A percentile compares a stretch with the other conserved stretches of the same genome.
These are phyloP conservation scores for Xylaria cubensis DNA, from an alignment of 495 filamentous ascomycete genomes.

Conservation along the genomic window DNA sequence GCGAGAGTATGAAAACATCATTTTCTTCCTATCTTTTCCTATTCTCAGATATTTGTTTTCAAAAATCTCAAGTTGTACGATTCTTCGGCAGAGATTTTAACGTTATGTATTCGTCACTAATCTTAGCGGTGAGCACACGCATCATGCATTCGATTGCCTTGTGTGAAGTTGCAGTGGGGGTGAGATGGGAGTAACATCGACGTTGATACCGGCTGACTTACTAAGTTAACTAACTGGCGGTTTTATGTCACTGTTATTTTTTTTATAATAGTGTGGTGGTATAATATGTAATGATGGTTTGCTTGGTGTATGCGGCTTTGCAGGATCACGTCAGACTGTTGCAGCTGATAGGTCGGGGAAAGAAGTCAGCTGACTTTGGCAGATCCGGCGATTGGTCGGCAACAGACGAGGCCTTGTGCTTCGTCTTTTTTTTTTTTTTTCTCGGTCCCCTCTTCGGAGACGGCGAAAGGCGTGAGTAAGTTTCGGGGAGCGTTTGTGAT, in stretches of 20 bases:
- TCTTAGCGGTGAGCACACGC: background rate
- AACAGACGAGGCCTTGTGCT: constrained; percentile 9
- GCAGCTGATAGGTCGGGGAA: constrained; percentile 14
- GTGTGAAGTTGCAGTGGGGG: background rate
- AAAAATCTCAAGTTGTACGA: background rate
- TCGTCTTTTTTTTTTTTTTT: background rate
- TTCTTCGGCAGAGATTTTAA: background rate
- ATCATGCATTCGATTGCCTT: background rate
- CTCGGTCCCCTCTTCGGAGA: constrained; percentile 1
- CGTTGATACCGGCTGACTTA: background rate
- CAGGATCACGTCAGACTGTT: constrained; percentile 16
- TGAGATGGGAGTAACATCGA: constrained; percentile 12
- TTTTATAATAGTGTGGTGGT: background rate
- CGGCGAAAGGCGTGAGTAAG: background rate
- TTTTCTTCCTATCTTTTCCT: background rate
- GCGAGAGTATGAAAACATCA: no score
- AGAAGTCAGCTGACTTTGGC: constrained; percentile 18
- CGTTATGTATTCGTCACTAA: background rate
- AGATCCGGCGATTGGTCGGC: background rate
- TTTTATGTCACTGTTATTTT: background rate
- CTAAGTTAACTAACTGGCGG: background rate
- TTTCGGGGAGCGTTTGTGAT: background rate
- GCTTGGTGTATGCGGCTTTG: background rate
- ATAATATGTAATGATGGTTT: background rate
- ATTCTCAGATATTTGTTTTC: background rate